Percentiles rank a stretch among this genome's conserved stretches.
Conservation (phyloP, 495 filamentous ascomycete genomes). For the Aspergillus coremiiformis region DNA sequence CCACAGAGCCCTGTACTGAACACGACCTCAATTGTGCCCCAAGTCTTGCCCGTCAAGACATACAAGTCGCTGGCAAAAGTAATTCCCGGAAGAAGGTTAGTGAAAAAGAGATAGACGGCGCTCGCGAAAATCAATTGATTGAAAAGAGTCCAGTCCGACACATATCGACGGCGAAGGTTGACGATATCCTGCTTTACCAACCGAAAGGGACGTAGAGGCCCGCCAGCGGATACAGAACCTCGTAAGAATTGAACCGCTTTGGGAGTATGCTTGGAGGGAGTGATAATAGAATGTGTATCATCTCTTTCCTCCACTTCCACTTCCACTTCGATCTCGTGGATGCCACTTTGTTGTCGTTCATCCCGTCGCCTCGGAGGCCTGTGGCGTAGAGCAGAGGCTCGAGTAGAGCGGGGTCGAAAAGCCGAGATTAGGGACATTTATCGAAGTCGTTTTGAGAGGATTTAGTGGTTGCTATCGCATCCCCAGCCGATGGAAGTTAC, state of each 20-base stretch:
- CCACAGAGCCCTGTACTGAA: constrained; percentile 65
- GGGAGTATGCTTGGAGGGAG: constrained; percentile 38
- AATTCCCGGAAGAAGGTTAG: constrained; percentile 65
- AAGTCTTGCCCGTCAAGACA: constrained; percentile 56
- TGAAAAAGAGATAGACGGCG: constrained; percentile 70
- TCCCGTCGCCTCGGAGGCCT: constrained; percentile 17
- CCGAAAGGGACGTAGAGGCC: constrained; percentile 50
- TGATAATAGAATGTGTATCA: constrained; percentile 35
- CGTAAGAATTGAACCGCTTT: constrained; percentile 25
- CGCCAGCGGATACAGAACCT: constrained; percentile 32
- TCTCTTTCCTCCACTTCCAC: constrained; percentile 17
- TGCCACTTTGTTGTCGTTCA: constrained; percentile 8
- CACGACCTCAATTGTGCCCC: constrained; percentile 66
- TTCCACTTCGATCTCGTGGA: constrained; percentile 7
- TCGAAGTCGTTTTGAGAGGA: background rate
- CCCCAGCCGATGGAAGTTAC: background rate
- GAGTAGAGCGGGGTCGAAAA: constrained; percentile 31
- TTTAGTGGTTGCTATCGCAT: background rate
- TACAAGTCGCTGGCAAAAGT: constrained; percentile 68
- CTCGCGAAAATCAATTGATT: constrained; percentile 65
- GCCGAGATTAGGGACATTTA: constrained; percentile 32
- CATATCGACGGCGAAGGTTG: constrained; percentile 48
- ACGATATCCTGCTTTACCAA: constrained; percentile 53
- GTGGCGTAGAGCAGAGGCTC: constrained; percentile 18
- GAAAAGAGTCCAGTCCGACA: constrained; percentile 61